These are phyloP conservation scores for Neurospora sp. DNA, from an alignment of 495 filamentous ascomycete genomes.

Conservation along the genomic window DNA sequence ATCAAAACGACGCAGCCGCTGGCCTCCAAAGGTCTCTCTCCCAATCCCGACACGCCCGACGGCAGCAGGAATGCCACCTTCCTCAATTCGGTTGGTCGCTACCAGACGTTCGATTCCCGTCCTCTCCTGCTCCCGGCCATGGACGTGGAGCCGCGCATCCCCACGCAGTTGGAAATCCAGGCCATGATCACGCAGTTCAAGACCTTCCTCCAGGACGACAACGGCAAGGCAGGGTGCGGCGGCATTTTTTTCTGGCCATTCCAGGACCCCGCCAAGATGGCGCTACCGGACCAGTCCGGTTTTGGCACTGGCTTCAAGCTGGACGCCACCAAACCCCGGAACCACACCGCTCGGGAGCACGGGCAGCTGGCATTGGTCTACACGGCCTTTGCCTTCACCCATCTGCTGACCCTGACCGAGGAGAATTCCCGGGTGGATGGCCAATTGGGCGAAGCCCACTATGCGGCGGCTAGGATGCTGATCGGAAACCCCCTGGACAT, in stretches of 20 bases:
- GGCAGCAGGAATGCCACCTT: conserved; percentile 9
- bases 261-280: conserved; percentile 5
- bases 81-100: conserved; percentile 21
- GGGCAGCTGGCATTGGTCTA: conserved; percentile 23
- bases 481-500: conserved; percentile 29
- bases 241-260: conserved; percentile 32
- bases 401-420: conserved; percentile 10
- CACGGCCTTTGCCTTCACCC: conserved; percentile 20
- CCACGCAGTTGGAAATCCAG: conserved; percentile 14
- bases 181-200: conserved; percentile 16
- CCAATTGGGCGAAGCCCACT: conserved; percentile 21
- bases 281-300: conserved; percentile 1
- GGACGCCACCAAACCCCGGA: background rate
- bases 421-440: conserved; percentile 10
- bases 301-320: background rate
- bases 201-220: conserved; percentile 24
- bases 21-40: conserved; percentile 3
- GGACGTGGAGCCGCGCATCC: conserved; percentile 18
- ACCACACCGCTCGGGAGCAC: background rate
- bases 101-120: conserved; percentile 32
- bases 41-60: background rate
- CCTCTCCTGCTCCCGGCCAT: conserved; percentile 17
- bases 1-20: conserved; percentile 17
- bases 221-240: conserved; percentile 15
- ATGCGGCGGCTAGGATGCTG: conserved; percentile 22